Evolutionary conservation across 2,329 filamentous ascomycete genomes (phyloP), one percentile per base, ranked within the genome.

Genomic region (Verticillium klebahnii): DNA sequence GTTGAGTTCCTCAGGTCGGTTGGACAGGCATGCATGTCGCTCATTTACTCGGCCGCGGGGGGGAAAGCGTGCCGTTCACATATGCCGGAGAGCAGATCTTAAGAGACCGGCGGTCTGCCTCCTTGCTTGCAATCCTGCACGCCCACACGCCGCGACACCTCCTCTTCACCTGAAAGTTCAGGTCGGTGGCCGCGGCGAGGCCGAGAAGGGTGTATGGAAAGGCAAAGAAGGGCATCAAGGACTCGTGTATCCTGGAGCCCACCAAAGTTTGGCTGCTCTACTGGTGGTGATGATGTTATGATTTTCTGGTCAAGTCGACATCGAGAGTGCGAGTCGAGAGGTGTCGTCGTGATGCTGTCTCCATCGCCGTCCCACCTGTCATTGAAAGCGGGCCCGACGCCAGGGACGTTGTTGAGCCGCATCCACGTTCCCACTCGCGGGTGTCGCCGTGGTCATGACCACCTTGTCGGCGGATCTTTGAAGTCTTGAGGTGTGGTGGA

Each of bases 401-500:
- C 40, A 50, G 57, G 57, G 31, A 57, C 55, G 55, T 37, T 37
- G 57, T 58, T 29, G 19, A 32, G 29, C 37, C 45, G 40, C 57
- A 58, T 39, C 37, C 37, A 40, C 57, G 45, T 58, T 58, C 57
- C 57, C 57, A 58, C 57, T 34, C 57, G 25, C 57, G 57, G 57
- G 39, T 58, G 23, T 50, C 57, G 57, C 57, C 57, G 57, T 31
- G 37, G 39, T 50, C 34, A 58, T 50, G 57, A 29, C 57, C 57
- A 58, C 57, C 57, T 23, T 50, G 57, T 58, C 57, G 57, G 57
- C 57, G 57, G 57, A 58, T 58, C 57, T 50, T 34, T 58, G 40
- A 40, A 58, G 57, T 58, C 57, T 25, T 17, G 32, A 58, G 57
- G 57, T 58, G 57, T 58, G 57, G 57, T 58, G 57, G 57, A 58